Evolutionary conservation across 2,329 filamentous ascomycete species (phyloP).

Genomic region (Botrytis squamosa): DNA sequence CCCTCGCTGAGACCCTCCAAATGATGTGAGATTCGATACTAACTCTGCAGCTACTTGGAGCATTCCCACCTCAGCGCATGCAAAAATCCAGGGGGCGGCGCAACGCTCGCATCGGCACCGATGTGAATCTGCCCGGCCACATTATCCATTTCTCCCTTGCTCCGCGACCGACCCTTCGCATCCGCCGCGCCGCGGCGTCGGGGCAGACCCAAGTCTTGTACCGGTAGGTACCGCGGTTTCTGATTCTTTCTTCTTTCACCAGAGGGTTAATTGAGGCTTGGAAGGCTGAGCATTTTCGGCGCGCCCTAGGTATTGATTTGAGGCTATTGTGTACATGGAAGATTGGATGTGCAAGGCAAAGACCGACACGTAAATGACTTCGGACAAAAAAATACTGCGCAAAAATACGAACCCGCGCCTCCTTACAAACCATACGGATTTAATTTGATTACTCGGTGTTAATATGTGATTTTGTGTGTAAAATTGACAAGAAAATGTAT

Average conservation of each 20-base stretch:
- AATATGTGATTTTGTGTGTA: not conserved
- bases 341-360: not conserved
- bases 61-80: not conserved
- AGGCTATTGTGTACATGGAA: not conserved
- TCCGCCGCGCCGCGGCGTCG: not conserved
- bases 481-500: not conserved
- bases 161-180: not conserved
- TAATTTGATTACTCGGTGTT: not conserved
- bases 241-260: not conserved
- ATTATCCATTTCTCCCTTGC: not conserved
- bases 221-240: not conserved
- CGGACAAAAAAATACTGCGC: not conserved
- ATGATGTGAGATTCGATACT: not conserved
- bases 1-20: not conserved
- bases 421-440: not conserved
- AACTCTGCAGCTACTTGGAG: not conserved
- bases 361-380: not conserved
- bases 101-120: not conserved
- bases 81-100: not conserved
- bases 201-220: not conserved
- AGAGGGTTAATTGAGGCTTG: not conserved
- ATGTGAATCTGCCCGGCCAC: not conserved
- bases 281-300: not conserved
- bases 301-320: not conserved
- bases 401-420: not conserved